A percentile compares a stretch with the other conserved stretches of the same genome.
These are phyloP conservation scores for Quercus phellos DNA, from an alignment of 331 rosid species.

Conservation along the genomic window DNA sequence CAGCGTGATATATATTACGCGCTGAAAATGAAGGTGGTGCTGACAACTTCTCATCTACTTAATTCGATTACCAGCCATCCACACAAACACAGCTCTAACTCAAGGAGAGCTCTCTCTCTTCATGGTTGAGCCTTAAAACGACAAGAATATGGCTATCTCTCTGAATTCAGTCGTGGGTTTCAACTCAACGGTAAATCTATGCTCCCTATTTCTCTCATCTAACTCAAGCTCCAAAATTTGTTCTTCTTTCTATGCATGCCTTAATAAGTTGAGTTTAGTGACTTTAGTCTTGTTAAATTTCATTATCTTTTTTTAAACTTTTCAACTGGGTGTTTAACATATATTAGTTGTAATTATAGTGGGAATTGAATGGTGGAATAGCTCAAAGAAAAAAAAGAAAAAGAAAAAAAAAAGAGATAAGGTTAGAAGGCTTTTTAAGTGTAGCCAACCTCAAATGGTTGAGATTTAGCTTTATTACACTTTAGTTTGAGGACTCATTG, in stretches of 20 bases:
- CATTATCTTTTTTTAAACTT: background rate
- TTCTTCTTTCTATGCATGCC: background rate
- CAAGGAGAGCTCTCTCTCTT: conserved; percentile 5
- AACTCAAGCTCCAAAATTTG: background rate
- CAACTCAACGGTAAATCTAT: conserved; percentile 40
- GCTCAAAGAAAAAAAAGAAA: background rate
- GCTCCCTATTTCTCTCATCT: background rate
- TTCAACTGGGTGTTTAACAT: background rate
- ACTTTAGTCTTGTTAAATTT: background rate
- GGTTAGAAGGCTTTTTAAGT: background rate
- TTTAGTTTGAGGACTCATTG: background rate
- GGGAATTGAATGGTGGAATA: background rate
- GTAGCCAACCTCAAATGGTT: background rate
- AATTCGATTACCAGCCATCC: conserved; percentile 22
- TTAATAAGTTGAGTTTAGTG: background rate
- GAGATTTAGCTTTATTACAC: background rate
- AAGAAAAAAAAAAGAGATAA: background rate
- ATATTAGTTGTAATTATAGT: background rate
- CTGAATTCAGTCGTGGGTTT: conserved; percentile 42
- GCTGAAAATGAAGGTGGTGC: conserved; percentile 7
- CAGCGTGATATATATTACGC: conserved; percentile 1
- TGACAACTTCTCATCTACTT: conserved; percentile 3
- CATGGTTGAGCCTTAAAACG: conserved; percentile 41
- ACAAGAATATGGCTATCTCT: conserved; percentile 46
- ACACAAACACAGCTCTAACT: background rate